Evolutionary conservation across 148 eudicot species (phyloP).

Genomic region (Chenopodium album): DNA sequence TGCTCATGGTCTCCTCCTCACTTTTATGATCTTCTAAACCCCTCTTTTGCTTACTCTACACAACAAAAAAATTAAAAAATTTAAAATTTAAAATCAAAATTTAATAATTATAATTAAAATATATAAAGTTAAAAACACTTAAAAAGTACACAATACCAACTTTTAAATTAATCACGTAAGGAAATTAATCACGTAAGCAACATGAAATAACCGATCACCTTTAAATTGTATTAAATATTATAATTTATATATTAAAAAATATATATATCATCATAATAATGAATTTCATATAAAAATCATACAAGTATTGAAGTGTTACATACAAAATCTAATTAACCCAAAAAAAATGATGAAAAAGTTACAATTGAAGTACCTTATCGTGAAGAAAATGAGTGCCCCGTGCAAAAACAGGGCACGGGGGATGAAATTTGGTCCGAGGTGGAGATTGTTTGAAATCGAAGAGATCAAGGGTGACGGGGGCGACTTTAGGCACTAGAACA

Average conservation of each 20-base stretch:
- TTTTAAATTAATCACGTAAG: background rate
- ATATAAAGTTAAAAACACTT: background rate
- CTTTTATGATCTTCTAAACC: background rate
- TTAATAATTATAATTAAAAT: too few species aligned
- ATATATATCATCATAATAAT: too few species aligned
- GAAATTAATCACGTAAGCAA: background rate
- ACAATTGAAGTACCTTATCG: constrained; percentile 9
- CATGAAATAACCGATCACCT: background rate
- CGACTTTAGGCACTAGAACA: constrained; percentile 14
- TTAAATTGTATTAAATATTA: background rate
- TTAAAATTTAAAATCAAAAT: too few species aligned
- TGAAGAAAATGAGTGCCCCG: background rate
- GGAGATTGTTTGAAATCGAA: constrained; percentile 14
- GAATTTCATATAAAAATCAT: too few species aligned
- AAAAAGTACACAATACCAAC: background rate
- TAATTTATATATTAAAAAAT: too few species aligned
- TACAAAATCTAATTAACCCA: too few species aligned
- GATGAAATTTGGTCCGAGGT: constrained; percentile 5
- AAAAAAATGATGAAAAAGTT: background rate
- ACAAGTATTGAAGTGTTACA: too few species aligned
- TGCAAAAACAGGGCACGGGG: background rate
- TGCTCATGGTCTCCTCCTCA: constrained; percentile 13
- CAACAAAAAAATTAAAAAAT: background rate
- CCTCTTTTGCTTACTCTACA: constrained; percentile 13
- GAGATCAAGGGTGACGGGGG: constrained; percentile 26